These are phyloP conservation scores for Isatis tinctoria DNA, from an alignment of 345 rosid genomes.

Conservation along the genomic window DNA sequence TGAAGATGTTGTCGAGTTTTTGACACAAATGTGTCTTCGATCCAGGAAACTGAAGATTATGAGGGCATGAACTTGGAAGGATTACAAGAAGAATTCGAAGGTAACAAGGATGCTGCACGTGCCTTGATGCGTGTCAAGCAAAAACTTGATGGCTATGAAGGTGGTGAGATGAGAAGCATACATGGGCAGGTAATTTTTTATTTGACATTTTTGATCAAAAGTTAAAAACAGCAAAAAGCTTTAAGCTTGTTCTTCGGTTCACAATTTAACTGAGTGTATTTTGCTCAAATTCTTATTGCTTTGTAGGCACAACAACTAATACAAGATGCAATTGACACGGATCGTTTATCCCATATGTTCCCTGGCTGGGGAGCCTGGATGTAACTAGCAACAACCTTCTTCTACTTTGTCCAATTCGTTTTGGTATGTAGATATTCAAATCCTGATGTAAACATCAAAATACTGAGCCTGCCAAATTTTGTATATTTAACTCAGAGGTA, in stretches of 20 bases:
- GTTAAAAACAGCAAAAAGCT: background rate
- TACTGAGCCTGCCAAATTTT: constrained; percentile 6
- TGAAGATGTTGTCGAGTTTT: background rate
- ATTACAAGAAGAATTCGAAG: constrained; percentile 64
- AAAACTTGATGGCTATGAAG: constrained; percentile 97
- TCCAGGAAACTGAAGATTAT: constrained; percentile 71
- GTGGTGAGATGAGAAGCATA: constrained; percentile 87
- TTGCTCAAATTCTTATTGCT: background rate
- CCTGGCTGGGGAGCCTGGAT: constrained; percentile 99
- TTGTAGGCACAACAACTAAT: constrained; percentile 88
- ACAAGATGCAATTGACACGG: constrained; percentile 86
- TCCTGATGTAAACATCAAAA: background rate
- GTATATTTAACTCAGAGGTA: background rate
- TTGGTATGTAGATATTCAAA: constrained; percentile 2
- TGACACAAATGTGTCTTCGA: constrained; percentile 11
- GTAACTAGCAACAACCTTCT: constrained; percentile 26
- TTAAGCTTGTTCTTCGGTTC: background rate
- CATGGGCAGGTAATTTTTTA: constrained; percentile 73
- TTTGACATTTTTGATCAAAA: background rate
- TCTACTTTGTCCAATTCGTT: background rate
- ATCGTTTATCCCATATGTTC: constrained; percentile 84
- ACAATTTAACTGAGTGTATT: constrained; percentile 4
- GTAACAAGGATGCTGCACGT: constrained; percentile 93
- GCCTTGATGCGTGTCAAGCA: constrained; percentile 93
- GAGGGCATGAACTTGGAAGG: constrained; percentile 63